Evolutionary conservation across 2,329 filamentous ascomycete species (phyloP).

Genomic region (Colletotrichum tabaci): DNA sequence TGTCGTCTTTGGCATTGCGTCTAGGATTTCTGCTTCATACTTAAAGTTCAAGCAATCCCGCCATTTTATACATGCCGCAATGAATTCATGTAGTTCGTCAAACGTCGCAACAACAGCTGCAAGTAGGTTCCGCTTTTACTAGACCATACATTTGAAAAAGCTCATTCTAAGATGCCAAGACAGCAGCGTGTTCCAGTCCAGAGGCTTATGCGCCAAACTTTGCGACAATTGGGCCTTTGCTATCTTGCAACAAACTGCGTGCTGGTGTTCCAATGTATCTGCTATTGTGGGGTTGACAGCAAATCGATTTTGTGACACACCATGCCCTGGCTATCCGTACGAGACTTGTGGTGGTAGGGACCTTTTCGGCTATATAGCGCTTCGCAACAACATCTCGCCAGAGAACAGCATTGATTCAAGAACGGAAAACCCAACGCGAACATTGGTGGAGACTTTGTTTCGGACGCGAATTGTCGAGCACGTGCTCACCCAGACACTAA

Average conservation of each 20-base stretch:
- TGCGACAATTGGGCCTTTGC: constrained; percentile 3
- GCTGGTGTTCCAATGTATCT: too few species aligned
- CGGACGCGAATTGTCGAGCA: neutral
- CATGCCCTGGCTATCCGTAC: constrained; percentile 7
- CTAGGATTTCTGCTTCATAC: neutral
- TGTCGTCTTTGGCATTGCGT: neutral
- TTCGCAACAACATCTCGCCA: neutral
- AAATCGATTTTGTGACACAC: neutral
- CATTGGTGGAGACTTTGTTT: neutral
- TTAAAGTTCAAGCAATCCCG: neutral
- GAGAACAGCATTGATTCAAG: neutral
- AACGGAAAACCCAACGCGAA: neutral
- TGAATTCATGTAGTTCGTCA: constrained; percentile 1
- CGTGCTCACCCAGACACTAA: neutral
- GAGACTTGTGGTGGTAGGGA: constrained; percentile 1
- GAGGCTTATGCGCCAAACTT: neutral
- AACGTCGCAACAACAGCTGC: neutral
- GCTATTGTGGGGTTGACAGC: neutral
- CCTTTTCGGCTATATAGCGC: neutral
- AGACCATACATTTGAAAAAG: neutral
- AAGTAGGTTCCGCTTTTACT: neutral
- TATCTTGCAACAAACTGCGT: neutral
- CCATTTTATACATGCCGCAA: neutral
- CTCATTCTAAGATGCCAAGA: neutral
- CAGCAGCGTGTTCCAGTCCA: constrained; percentile 3